These are phyloP conservation scores for Trichoderma breve DNA, from an alignment of 2,329 filamentous ascomycete genomes.

Conservation along the genomic window DNA sequence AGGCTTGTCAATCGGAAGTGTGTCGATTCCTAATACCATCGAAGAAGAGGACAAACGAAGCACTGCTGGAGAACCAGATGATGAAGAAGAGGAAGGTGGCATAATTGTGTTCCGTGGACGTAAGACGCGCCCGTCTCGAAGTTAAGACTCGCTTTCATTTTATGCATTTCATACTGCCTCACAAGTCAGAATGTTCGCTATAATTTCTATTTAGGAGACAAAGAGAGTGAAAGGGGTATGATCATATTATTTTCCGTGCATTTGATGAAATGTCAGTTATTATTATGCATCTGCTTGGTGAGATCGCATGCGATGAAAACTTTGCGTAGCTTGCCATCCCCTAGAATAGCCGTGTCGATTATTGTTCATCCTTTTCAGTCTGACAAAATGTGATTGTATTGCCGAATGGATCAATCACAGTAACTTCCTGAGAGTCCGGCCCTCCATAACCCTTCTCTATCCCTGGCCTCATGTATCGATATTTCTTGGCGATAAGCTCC, in stretches of 20 bases:
- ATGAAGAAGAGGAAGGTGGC: neutral
- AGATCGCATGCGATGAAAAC: neutral
- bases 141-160: neutral
- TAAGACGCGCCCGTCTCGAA: neutral
- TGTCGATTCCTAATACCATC: neutral
- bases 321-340: neutral
- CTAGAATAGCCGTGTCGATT: no score
- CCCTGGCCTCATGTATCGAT: slow-evolving; percentile 24
- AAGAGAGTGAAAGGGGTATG: neutral
- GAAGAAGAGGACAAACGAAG: neutral
- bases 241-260: neutral
- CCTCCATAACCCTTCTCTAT: slow-evolving; percentile 20
- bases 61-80: neutral
- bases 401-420: slow-evolving; percentile 25
- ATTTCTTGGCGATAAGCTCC: slow-evolving; percentile 21
- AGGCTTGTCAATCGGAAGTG: neutral
- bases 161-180: neutral
- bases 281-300: neutral
- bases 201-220: neutral
- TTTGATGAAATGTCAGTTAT: neutral
- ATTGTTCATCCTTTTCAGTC: neutral
- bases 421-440: slow-evolving; percentile 15
- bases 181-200: neutral
- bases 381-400: slow-evolving; percentile 22
- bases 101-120: neutral